These are phyloP conservation scores for Coniosporium tulheliwenetii DNA, from an alignment of 2,329 filamentous ascomycete genomes.

Conservation along the genomic window DNA sequence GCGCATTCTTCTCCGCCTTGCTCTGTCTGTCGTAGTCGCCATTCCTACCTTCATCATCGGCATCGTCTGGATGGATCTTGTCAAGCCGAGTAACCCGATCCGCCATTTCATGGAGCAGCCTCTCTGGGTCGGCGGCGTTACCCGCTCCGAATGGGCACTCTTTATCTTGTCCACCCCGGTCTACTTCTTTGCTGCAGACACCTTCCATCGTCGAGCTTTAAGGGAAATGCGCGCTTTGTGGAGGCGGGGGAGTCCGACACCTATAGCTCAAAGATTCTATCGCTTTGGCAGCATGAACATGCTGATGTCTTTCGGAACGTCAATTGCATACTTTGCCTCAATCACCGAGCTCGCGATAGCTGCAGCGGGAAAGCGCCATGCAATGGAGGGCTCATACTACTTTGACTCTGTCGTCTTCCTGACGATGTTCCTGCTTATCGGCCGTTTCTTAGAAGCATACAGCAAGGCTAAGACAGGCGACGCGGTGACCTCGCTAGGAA, in stretches of 20 bases:
- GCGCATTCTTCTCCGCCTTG: slow-evolving; percentile 52
- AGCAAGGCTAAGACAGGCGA: slow-evolving; percentile 84
- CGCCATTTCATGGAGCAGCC: slow-evolving; percentile 54
- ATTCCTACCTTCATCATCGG: slow-evolving; percentile 79
- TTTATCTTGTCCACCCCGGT: slow-evolving; percentile 68
- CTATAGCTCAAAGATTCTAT: slow-evolving; percentile 62
- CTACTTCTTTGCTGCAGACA: slow-evolving; percentile 72
- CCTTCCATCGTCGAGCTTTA: slow-evolving; percentile 65
- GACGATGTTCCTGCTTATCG: slow-evolving; percentile 68
- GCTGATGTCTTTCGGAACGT: slow-evolving; percentile 76
- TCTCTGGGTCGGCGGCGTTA: slow-evolving; percentile 43
- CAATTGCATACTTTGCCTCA: slow-evolving; percentile 74
- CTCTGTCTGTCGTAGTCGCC: slow-evolving; percentile 52
- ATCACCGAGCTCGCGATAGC: slow-evolving; percentile 57
- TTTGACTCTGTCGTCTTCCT: slow-evolving; percentile 90
- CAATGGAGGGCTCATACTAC: slow-evolving; percentile 36
- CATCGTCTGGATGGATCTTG: slow-evolving; percentile 78
- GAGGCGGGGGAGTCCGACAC: slow-evolving; percentile 58
- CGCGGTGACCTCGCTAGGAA: slow-evolving; percentile 65
- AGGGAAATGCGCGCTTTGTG: slow-evolving; percentile 69
- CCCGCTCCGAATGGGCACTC: slow-evolving; percentile 61
- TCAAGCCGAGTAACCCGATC: slow-evolving; percentile 41
- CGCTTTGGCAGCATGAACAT: slow-evolving; percentile 97
- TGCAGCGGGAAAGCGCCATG: slow-evolving; percentile 15
- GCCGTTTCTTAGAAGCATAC: slow-evolving; percentile 68